Evolutionary conservation across 768 basidiomycete species (phyloP).

Genomic region (Auriscalpium orientale): DNA sequence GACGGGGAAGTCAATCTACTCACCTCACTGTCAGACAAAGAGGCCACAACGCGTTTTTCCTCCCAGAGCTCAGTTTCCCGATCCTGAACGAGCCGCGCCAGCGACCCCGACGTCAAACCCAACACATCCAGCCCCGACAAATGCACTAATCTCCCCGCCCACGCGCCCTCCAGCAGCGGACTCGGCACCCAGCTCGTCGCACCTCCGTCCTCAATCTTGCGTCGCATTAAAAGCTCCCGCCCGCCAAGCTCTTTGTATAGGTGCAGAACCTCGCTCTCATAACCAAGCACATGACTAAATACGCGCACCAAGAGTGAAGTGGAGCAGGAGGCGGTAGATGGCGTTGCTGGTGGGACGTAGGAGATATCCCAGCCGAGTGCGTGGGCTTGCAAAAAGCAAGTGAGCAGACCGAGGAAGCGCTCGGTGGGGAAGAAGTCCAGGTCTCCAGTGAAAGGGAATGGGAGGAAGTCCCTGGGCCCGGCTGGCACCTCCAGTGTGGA

Average conservation of each 20-base stretch:
- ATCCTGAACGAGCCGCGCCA: constrained; percentile 53
- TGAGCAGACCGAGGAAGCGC: constrained; percentile 50
- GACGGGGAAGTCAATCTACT: no score
- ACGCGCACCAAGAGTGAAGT: constrained; percentile 47
- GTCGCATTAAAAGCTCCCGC: constrained; percentile 55
- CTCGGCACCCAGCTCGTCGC: constrained; percentile 49
- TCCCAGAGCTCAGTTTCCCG: constrained; percentile 62
- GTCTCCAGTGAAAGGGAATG: constrained; percentile 35
- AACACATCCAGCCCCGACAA: constrained; percentile 58
- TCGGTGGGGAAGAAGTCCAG: constrained; percentile 37
- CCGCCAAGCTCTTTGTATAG: constrained; percentile 67
- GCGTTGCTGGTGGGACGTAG: constrained; percentile 46
- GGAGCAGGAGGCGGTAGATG: constrained; percentile 56
- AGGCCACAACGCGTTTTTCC: constrained; percentile 47
- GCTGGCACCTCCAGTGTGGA: constrained; percentile 38
- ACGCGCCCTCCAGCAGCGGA: constrained; percentile 49
- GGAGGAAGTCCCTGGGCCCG: constrained; percentile 37
- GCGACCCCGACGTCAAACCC: constrained; percentile 55
- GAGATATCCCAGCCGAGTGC: constrained; percentile 62
- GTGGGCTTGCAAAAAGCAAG: constrained; percentile 54
- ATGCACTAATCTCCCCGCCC: constrained; percentile 50
- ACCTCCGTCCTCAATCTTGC: constrained; percentile 49
- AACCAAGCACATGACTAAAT: constrained; percentile 52
- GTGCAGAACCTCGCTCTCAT: constrained; percentile 51
- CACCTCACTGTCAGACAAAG: constrained; percentile 40